Evolutionary conservation across 1,284 basidiomycete genomes (phyloP), one percentile per base, ranked within the genome.

Genomic region (Singerocomus inundabilis): DNA sequence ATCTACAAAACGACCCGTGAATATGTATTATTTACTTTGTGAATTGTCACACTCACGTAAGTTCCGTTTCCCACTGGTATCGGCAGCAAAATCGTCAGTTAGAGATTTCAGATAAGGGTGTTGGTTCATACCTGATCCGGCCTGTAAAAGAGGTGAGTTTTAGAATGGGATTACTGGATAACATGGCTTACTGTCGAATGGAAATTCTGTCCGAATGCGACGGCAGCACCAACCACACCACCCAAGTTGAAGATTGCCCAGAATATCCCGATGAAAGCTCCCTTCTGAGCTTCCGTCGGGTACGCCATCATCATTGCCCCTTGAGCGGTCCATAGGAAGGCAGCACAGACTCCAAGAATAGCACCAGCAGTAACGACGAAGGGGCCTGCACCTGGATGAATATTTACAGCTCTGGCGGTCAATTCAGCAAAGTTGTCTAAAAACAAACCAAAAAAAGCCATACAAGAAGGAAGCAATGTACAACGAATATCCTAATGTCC

Each of bases 171-270:
- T n/a, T n/a, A n/a, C n/a, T n/a, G n/a, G n/a, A n/a, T n/a, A n/a
- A n/a, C n/a, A n/a, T n/a, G n/a, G n/a, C n/a, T n/a, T n/a, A n/a
- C n/a, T n/a, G 59, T 68, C 26, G 68, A 73, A 44, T 76, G 52
- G 52, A 71, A 76, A 57, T 79, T 78, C 56, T 74, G 70, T 0
- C 74, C 80, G 38, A 84, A 68, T 12, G 81, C 73, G 33, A 85
- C 80, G 10, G 79, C 72, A 1, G 78, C 73, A 5, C 84, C 84
- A 24, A 84, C 76, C 6, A 84, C 81, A 13, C 78, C 81, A 12
- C 84, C 81, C 10, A 82, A 64, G 55, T 85, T 85, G 69, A 85
- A 85, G 57, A 85, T 78, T 41, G 74, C 70, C 85, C 85, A 88
- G 65, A 87, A 82, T 45, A 85, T 72, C 38, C 74, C 75, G 56